Base-by-base conservation (phyloP, 1,139 yeast species). In the Blastobotrys petasosporus region DNA sequence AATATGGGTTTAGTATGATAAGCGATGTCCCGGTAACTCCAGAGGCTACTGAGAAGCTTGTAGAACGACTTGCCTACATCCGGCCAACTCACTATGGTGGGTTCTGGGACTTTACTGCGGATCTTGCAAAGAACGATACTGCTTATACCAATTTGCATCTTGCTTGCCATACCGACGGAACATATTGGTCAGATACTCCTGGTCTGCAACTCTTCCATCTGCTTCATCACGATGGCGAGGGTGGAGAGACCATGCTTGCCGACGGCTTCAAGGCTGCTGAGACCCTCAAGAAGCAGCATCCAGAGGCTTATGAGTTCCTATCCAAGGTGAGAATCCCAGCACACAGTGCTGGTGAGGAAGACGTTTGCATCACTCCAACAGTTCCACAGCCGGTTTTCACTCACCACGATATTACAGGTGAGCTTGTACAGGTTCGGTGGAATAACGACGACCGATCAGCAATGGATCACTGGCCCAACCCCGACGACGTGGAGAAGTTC, bases 81-180 rank as follows among this genome's bases (percentile, higher is more conserved):
- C 69, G 85, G 35, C 83, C 82, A 17, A 83, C 92, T 1, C 90
- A 83, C 62, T 83, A 83, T 53, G 90, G 88, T 25, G 88, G 86
- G 3, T 82, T 83, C 63, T 83, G 90, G 88, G 88, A 82, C 57
- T 82, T 83, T 61, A 82, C 90, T 17, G 75, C 86, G 11, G 86
- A 83, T 59, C 67, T 83, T 57, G 73, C 82, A 39, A 81, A 79
- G 65, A 77, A 79, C 47, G 92, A 83, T 60, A 80, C 87, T 2
- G 92, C 90, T 2, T 83, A 83, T 60, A 82, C 88, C 20, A 80
- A 80, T 58, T 69, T 82, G 50, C 84, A 79, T 53, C 76, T 83
- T 49, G 77, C 79, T 13, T 68, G 78, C 16, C 92, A 83, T 58
- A 82, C 88, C 2, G 90, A 83, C 60, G 90, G 90, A 1, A 82